Percentiles rank a stretch among this genome's conserved stretches.
Evolutionary conservation across 768 basidiomycete species (phyloP).

Genomic region (Pleurotus sapidus): DNA sequence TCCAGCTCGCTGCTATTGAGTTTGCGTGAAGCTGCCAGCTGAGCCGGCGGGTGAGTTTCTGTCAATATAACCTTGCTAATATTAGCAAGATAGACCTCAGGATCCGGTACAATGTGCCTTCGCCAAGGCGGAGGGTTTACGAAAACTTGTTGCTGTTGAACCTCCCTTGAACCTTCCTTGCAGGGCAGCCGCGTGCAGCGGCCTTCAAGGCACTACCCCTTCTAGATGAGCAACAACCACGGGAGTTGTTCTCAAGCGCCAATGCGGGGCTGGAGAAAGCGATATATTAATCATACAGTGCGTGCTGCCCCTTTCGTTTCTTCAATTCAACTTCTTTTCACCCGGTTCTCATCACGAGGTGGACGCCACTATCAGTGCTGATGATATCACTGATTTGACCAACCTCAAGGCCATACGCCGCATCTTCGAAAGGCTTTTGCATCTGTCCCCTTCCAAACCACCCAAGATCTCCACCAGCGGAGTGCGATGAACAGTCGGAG

Average conservation of each 20-base stretch:
- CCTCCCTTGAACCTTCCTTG: too few species aligned
- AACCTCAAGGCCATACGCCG: constrained; percentile 66
- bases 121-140: neutral
- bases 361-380: constrained; percentile 92
- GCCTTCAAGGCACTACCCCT: too few species aligned
- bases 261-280: too few species aligned
- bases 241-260: too few species aligned
- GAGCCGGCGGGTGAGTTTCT: neutral
- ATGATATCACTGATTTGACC: constrained; percentile 81
- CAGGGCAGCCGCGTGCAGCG: too few species aligned
- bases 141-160: neutral
- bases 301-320: neutral
- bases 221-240: too few species aligned
- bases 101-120: neutral
- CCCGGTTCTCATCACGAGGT: constrained; percentile 85
- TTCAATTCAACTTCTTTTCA: constrained; percentile 27
- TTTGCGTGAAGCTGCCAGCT: neutral
- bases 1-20: too few species aligned
- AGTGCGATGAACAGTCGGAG: constrained; percentile 90
- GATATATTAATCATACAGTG: neutral
- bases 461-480: constrained; percentile 83
- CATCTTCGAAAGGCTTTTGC: constrained; percentile 98
- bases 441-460: constrained; percentile 84
- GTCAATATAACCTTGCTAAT: neutral
- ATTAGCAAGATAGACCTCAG: neutral